These are phyloP conservation scores for Ophiocordyceps camponoti-floridani DNA, from an alignment of 2,329 filamentous ascomycete genomes.

Conservation along the genomic window DNA sequence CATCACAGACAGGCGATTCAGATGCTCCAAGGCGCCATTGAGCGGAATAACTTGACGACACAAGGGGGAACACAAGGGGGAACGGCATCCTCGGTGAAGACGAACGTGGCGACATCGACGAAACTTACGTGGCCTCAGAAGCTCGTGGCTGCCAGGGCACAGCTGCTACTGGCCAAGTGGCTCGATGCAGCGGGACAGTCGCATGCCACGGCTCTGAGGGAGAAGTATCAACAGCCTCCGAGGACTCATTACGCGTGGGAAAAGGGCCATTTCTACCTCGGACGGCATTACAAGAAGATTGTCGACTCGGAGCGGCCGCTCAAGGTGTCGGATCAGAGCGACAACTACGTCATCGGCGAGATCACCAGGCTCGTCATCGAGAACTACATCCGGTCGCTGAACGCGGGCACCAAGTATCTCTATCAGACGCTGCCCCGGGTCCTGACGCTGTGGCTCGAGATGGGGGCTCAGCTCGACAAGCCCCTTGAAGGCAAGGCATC, in stretches of 20 bases:
- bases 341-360: slow-evolving; percentile 64
- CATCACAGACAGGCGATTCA: slow-evolving; percentile 92
- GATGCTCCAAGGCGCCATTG: slow-evolving; percentile 71
- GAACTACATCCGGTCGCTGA: slow-evolving; percentile 76
- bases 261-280: slow-evolving; percentile 92
- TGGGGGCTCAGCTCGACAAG: slow-evolving; percentile 60
- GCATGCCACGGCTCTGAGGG: slow-evolving; percentile 59
- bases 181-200: slow-evolving; percentile 89
- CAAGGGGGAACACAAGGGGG: slow-evolving; percentile 24
- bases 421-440: slow-evolving; percentile 88
- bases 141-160: slow-evolving; percentile 55
- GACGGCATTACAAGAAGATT: slow-evolving; percentile 92
- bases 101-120: slow-evolving; percentile 8
- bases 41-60: slow-evolving; percentile 54
- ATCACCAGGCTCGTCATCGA: slow-evolving; percentile 78
- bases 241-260: slow-evolving; percentile 62
- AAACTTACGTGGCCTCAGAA: slow-evolving; percentile 31
- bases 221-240: slow-evolving; percentile 71
- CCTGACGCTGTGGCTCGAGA: slow-evolving; percentile 84
- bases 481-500: slow-evolving; percentile 35
- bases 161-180: slow-evolving; percentile 90
- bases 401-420: slow-evolving; percentile 84
- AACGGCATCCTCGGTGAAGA: slow-evolving; percentile 17
- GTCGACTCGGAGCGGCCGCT: slow-evolving; percentile 75
- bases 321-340: slow-evolving; percentile 57